These are phyloP conservation scores for Fusarium sp. DNA, from an alignment of 2,329 filamentous ascomycete genomes.

Conservation along the genomic window DNA sequence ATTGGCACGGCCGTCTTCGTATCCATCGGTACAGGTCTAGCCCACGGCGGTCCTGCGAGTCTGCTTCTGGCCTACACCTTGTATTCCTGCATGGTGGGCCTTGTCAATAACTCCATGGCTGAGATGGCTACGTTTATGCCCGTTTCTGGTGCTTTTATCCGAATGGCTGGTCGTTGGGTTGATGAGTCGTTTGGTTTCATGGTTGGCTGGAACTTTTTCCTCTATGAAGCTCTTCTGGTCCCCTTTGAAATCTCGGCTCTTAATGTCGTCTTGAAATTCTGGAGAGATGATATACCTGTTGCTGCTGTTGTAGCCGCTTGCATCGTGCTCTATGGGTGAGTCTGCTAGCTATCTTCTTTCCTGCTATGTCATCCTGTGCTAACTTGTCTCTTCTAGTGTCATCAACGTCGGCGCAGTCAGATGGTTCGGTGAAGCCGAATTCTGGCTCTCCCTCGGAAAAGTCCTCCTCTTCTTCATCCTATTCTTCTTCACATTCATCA, in stretches of 20 bases:
- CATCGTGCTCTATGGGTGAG: conserved; percentile 4
- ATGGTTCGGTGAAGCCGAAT: conserved; percentile 18
- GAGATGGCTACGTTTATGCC: conserved; percentile 9
- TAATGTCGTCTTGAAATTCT: conserved; percentile 8
- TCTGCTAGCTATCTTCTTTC: not conserved
- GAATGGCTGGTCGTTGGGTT: conserved; percentile 12
- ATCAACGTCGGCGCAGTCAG: conserved; percentile 10
- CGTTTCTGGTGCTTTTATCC: conserved; percentile 8
- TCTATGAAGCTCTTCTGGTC: conserved; percentile 11
- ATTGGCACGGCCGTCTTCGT: conserved; percentile 9
- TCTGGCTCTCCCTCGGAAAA: conserved; percentile 10
- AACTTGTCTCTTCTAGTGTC: not conserved
- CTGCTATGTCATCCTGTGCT: not conserved
- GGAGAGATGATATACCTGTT: conserved; percentile 12
- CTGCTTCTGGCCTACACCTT: conserved; percentile 1
- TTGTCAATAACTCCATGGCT: conserved; percentile 13
- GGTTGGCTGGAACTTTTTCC: conserved; percentile 17
- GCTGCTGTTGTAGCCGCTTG: conserved; percentile 6
- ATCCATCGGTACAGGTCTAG: conserved; percentile 7
- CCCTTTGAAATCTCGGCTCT: conserved; percentile 12
- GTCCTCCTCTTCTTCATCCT: conserved; percentile 12
- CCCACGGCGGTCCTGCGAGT: conserved; percentile 1
- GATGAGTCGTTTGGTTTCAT: conserved; percentile 14
- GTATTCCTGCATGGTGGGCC: conserved; percentile 10
- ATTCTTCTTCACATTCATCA: conserved; percentile 16